Base-by-base conservation (phyloP, 768 basidiomycete genomes). In the Psilocybe cubensis region DNA sequence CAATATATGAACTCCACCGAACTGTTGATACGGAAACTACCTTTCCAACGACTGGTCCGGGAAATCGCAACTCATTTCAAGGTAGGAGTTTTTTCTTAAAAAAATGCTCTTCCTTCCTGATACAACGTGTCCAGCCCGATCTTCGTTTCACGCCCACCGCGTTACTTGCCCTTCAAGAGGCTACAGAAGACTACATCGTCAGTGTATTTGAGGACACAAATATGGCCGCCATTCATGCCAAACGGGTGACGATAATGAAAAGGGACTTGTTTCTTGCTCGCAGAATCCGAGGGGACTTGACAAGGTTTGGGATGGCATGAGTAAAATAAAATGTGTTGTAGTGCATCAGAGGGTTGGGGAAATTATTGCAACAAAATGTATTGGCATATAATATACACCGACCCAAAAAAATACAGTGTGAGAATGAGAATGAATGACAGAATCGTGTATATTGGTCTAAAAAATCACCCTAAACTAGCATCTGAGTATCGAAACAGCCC, bases 111-210 rank as follows among this genome's bases (percentile, higher is more conserved):
- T 14, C 23, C 8, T 3, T 4, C 38, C 7, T 31, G 25, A 10
- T 18, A 20, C n/a, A 42, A 7, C 41, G 18, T 20, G 23, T 53
- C 71, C 71, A 77, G 76, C 70, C 75, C 54, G 77, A 82, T 56
- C 67, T 93, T 50, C 81, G 91, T 27, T 94, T 92, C 88, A 91
- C 92, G 68, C 84, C 83, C 33, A 85, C 87, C 0, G 92, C 92
- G 6, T 76, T 94, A 43, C 65, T 89, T 60, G 58, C 61, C 1
- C 50, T 65, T 2, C 58, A 65, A 49, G 63, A 65, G 35, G 61
- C 60, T 4, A 17, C 58, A 3, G 63, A 62, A 20, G 58, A 58
- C 0, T 58, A 65, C 47, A 38, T 65, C 31, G 46, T 62, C 17
- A 40, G 38, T 9, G 11, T 65, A 4, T 58, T 65, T 9, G 53